Conservation (phyloP, 345 rosid species). For the Turritis glabra region DNA sequence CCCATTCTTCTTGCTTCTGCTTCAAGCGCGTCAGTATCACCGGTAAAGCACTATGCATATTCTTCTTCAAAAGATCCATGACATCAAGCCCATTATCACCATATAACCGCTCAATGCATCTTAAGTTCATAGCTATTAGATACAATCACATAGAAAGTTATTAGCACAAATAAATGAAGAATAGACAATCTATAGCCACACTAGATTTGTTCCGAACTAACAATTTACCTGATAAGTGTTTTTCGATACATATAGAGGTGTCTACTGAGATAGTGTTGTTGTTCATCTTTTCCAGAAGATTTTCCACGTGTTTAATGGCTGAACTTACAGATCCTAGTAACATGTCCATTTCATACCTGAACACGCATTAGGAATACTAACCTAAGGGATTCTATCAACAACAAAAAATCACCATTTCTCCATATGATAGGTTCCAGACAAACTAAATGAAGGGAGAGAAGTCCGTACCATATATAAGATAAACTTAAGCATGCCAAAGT, state of each 20-base stretch:
- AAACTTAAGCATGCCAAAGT: conserved; percentile 14
- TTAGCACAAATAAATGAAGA: conserved; percentile 9
- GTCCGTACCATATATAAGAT: neutral
- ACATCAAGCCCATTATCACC: conserved; percentile 98
- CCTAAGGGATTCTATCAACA: neutral
- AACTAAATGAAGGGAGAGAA: conserved; percentile 15
- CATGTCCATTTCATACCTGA: conserved; percentile 99
- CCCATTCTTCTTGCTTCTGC: conserved; percentile 99
- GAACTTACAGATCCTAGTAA: conserved; percentile 83
- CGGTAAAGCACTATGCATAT: conserved; percentile 80
- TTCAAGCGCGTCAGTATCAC: conserved; percentile 93
- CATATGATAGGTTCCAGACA: neutral
- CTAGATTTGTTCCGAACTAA: conserved; percentile 11
- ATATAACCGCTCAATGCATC: conserved; percentile 93
- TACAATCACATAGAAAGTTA: conserved; percentile 29
- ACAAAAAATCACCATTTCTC: conserved; percentile 4
- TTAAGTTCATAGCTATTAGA: conserved; percentile 72
- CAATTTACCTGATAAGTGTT: conserved; percentile 72
- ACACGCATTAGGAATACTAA: conserved; percentile 29
- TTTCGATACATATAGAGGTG: conserved; percentile 56
- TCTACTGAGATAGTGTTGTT: conserved; percentile 57
- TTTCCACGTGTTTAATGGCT: conserved; percentile 79
- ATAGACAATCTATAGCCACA: conserved; percentile 15
- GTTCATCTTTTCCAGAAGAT: conserved; percentile 73
- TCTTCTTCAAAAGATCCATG: conserved; percentile 85